Conservation (phyloP, 495 filamentous ascomycete genomes). For the Lasiosphaeriaceae sp. region DNA sequence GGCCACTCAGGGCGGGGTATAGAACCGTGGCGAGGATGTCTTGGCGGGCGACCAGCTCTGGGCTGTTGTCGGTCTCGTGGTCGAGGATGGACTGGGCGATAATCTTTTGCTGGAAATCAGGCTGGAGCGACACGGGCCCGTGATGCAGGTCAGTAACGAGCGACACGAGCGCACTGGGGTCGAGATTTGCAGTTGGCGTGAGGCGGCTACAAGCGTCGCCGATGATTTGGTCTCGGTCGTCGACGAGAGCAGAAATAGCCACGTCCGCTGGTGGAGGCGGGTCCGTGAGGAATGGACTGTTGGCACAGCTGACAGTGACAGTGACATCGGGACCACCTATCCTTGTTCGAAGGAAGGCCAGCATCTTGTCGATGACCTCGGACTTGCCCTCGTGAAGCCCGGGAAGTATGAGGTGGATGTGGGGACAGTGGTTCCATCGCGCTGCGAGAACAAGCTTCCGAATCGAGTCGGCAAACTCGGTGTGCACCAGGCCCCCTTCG, state of each 20-base stretch:
- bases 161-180: slow-evolving; percentile 37
- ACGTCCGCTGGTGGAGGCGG: slow-evolving; percentile 13
- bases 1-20: slow-evolving; percentile 32
- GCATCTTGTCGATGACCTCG: slow-evolving; percentile 21
- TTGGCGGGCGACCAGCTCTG: slow-evolving; percentile 24
- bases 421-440: slow-evolving; percentile 32
- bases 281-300: slow-evolving; percentile 18
- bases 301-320: slow-evolving; percentile 25
- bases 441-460: slow-evolving; percentile 25
- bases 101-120: slow-evolving; percentile 29
- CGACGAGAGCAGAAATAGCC: slow-evolving; percentile 20
- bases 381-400: slow-evolving; percentile 24
- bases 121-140: slow-evolving; percentile 24
- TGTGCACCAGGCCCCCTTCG: slow-evolving; percentile 17
- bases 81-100: slow-evolving; percentile 30
- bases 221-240: slow-evolving; percentile 18
- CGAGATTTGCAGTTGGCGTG: slow-evolving; percentile 35
- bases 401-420: slow-evolving; percentile 23
- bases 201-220: slow-evolving; percentile 24
- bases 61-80: slow-evolving; percentile 28
- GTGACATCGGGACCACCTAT: slow-evolving; percentile 18
- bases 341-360: slow-evolving; percentile 16
- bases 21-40: slow-evolving; percentile 32
- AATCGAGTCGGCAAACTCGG: slow-evolving; percentile 25
- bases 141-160: slow-evolving; percentile 41